Percentiles rank a stretch among this genome's conserved stretches.
These are phyloP conservation scores for Fusarium sp. DNA, from an alignment of 2,329 filamentous ascomycete species.

Conservation along the genomic window DNA sequence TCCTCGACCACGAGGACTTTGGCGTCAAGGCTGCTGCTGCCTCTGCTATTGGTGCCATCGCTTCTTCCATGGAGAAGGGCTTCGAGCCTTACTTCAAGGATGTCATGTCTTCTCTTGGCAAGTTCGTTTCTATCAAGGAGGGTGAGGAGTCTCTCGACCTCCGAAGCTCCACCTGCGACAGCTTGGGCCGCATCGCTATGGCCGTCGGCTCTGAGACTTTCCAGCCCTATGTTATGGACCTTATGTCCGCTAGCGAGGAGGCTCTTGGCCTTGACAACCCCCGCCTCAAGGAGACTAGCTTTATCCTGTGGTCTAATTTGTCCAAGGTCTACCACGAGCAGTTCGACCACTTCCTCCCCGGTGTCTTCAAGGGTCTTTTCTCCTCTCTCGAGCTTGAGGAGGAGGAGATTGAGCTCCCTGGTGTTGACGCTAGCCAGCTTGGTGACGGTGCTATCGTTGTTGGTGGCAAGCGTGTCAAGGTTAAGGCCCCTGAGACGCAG, in stretches of 20 bases:
- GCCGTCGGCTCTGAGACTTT: conserved; percentile 89
- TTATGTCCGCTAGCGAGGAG: conserved; percentile 94
- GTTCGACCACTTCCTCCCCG: conserved; percentile 81
- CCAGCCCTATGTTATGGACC: conserved; percentile 88
- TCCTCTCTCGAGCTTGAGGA: conserved; percentile 89
- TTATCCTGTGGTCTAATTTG: conserved; percentile 95
- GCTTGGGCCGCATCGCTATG: conserved; percentile 90
- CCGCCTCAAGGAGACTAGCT: conserved; percentile 93
- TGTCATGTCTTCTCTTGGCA: conserved; percentile 89
- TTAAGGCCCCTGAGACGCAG: conserved; percentile 68
- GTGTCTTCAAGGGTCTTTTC: conserved; percentile 83
- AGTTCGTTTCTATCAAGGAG: conserved; percentile 87
- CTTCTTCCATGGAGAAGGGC: conserved; percentile 81
- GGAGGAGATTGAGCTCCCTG: conserved; percentile 85
- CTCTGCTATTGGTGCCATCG: conserved; percentile 90
- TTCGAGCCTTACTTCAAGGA: conserved; percentile 94
- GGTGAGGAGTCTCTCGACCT: conserved; percentile 91
- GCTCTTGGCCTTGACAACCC: conserved; percentile 89
- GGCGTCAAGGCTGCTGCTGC: conserved; percentile 92
- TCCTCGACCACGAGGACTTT: conserved; percentile 86
- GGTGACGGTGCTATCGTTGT: conserved; percentile 82
- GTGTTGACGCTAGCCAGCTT: conserved; percentile 67
- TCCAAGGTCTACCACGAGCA: conserved; percentile 92
- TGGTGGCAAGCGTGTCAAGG: conserved; percentile 86
- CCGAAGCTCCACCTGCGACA: conserved; percentile 89